Evolutionary conservation across 768 basidiomycete species (phyloP).

Genomic region (Coprinopsis sp.): DNA sequence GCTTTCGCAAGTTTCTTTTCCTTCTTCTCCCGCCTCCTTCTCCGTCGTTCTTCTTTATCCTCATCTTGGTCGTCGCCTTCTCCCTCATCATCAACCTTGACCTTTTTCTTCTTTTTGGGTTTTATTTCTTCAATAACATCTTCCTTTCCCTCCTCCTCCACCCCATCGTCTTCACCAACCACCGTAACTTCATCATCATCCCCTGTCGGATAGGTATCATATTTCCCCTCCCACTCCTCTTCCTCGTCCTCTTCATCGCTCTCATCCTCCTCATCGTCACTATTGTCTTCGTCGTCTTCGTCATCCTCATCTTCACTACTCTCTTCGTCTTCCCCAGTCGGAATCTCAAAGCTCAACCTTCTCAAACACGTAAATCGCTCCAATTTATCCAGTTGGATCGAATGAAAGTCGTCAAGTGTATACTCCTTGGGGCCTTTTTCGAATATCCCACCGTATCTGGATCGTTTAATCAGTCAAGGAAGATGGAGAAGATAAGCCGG

Average conservation of each 20-base stretch:
- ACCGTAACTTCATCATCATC: slow-evolving; percentile 18
- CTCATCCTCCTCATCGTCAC: slow-evolving; percentile 42
- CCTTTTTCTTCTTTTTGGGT: slow-evolving; percentile 1
- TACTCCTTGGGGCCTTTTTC: slow-evolving; percentile 81
- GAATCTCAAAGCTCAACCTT: slow-evolving; percentile 55
- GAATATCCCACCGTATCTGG: slow-evolving; percentile 84
- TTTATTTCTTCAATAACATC: no score
- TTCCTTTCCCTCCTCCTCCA: no score
- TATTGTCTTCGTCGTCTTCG: slow-evolving; percentile 53
- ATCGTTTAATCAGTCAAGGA: neutral
- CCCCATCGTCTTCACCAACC: slow-evolving; percentile 27
- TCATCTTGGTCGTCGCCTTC: slow-evolving; percentile 9
- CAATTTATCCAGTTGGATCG: slow-evolving; percentile 78
- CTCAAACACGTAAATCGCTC: slow-evolving; percentile 75
- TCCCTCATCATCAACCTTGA: slow-evolving; percentile 20
- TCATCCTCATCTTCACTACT: slow-evolving; percentile 61
- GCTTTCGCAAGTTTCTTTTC: neutral
- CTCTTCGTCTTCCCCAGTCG: slow-evolving; percentile 55
- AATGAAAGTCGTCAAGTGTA: slow-evolving; percentile 85
- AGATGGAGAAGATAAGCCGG: neutral
- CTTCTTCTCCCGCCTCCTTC: neutral
- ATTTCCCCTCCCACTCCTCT: slow-evolving; percentile 26
- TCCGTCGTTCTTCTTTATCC: slow-evolving; percentile 15
- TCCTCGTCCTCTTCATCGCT: slow-evolving; percentile 42
- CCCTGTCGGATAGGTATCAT: slow-evolving; percentile 3